Evolutionary conservation across 768 basidiomycete species (phyloP), one percentile per base, ranked within the genome.

Genomic region (Mycena venus): DNA sequence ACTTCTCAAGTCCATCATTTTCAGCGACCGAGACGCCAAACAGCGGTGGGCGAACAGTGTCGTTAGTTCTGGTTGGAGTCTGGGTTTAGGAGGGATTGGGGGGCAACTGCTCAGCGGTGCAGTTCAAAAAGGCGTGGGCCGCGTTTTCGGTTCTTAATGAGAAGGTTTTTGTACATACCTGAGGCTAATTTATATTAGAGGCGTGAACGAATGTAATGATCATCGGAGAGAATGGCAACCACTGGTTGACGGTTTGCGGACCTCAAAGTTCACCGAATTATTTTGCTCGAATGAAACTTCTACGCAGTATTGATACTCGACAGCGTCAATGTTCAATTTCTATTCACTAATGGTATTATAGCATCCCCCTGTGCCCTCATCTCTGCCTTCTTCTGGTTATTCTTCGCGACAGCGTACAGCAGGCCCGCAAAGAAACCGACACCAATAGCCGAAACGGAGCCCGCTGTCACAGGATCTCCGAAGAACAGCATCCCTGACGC

Each of bases 401-500:
- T 96, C 88, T 98, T 99, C 66, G 97, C 98, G 19, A 98, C 88
- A 15, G 97, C 96, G 82, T 99, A 99, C 72, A 98, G 86, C 61
- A 98, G 79, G 21, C 97, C 97, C 42, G 97, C 95, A 79, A 97
- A 90, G 84, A 99, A 99, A 3, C 98, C 98, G 55, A 95, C 90
- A 1, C 88, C 84, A 67, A 99, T 92, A 38, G 97, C 96, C 14
- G 94, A 93, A 60, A 99, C 94, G 21, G 96, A 97, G 53, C 97
- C 95, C 62, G 93, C 81, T 10, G 96, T 98, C 55, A 96, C 93
- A 29, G 92, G 85, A 82, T 99, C 97, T 51, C 96, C 96, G 81
- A 98, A 98, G 86, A 98, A 98, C 73, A 99, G 83, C 93, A 99
- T 96, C 27, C 98, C 98, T n/a, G 97, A 98, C 17, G 96, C 97